phyloP scores from a whole-genome alignment of 306 rosid genomes.

The Cyamopsis tetragonoloba region DNA sequence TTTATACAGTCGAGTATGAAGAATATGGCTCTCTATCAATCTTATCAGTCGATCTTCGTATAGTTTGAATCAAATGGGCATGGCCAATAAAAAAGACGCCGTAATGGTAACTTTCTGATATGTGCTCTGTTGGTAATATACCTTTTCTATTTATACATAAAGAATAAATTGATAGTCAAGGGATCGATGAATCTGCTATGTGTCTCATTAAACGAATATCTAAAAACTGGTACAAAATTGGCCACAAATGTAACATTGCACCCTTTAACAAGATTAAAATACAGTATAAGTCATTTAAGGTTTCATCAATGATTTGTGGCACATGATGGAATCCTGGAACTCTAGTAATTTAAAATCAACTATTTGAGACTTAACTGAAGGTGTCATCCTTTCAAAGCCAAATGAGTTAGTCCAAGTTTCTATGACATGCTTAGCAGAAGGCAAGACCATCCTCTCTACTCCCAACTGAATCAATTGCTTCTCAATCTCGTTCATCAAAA shows the following conservation, averaged over 20 bases:
- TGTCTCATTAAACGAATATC: no score
- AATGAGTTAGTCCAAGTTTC: constrained; percentile 53
- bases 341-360: constrained; percentile 29
- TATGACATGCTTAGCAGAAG: constrained; percentile 36
- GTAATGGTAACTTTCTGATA: no score
- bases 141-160: no score
- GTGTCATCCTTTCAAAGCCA: constrained; percentile 43
- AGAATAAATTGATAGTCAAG: no score
- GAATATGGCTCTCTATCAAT: background rate
- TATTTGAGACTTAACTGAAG: constrained; percentile 18
- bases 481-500: constrained; percentile 58
- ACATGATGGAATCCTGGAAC: constrained; percentile 45
- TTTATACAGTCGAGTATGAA: background rate
- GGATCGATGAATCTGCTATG: no score
- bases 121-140: no score
- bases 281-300: background rate
- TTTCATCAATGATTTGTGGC: constrained; percentile 41
- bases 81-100: background rate
- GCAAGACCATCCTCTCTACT: constrained; percentile 54
- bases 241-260: background rate
- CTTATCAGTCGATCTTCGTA: background rate
- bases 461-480: constrained; percentile 37
- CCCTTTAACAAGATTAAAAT: background rate
- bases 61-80: background rate
- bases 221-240: no score